Evolutionary conservation across 768 basidiomycete species (phyloP), one percentile per base, ranked within the genome.

Genomic region (Kockovaella imperatae): DNA sequence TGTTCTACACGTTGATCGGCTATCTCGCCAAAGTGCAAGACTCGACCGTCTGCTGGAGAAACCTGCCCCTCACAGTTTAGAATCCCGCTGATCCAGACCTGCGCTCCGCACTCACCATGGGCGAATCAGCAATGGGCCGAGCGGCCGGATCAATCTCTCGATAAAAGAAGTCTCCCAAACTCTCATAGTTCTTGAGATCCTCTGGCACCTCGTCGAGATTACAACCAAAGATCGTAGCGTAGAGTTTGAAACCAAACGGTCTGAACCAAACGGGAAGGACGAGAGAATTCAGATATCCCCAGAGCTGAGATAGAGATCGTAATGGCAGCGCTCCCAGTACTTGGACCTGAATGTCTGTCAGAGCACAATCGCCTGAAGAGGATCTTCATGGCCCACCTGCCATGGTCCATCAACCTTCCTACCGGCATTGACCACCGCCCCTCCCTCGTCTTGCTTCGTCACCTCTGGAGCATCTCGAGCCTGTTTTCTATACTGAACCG

Each of bases 121-220:
- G 72, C 15, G 84, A 80, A 24, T 80, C 87, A 23, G 67, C 65
- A 17, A 93, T 82, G 3, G 89, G 88, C 18, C 95, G 78, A 28
- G 71, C 80, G 32, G 88, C 95, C 20, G 78, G 76, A 68, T 85
- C 87, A 50, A 99, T 77, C 56, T 79, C 79, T 26, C 95, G 77
- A 70, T 95, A 91, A 75, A 99, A 97, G 74, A 99, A 99, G 18
- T 84, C 87, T 29, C 91, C 91, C n/a, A 99, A 77, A 68, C 82
- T 84, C 0, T 77, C 77, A 68, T 96, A 99, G 45, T 77, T 67
- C n/a, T 68, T 78, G 50, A 99, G 75, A 74, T 95, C 87, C 11
- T 74, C 66, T 1, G 77, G 79, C 11, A 88, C 83, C 70, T 99
- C 95, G 50, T 87, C 81, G 51, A 99, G 77, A 75, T 96, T 84